Evolutionary conservation across 768 basidiomycete genomes (phyloP), one percentile per base, ranked within the genome.

Genomic region (Pleurotus tuoliensis): DNA sequence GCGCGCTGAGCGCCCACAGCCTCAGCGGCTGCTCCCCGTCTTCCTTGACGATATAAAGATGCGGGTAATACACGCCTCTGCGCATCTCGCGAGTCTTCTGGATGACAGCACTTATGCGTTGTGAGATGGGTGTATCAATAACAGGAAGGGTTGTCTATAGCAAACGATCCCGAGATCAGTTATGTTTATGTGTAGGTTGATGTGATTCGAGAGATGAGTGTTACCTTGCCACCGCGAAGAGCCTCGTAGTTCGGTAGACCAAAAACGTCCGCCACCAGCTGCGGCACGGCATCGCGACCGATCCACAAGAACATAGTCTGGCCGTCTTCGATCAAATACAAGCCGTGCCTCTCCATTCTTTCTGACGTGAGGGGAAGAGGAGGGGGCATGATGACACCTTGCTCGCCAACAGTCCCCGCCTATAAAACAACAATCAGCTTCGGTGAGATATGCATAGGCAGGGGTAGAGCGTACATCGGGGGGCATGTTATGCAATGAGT

Each of bases 301-400:
- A 99, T 84, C 89, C 93, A 98, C 47, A 98, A 78, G 85, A 99
- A 98, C 66, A 99, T 92, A 18, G 91, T 95, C 71, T 98, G 97
- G 1, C 91, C 92, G 69, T 98, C 96, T 71, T 98, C 97, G 62
- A 99, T 97, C 60, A 99, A 72, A 83, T 88, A 98, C 55, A 99
- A 77, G 57, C 97, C 97, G 64, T 98, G 94, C 49, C 95, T 80
- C 71, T 98, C 95, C 53, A 99, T 77, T 39, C 94, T 81, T 71
- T 98, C 96, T n/a, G 92, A 94, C 1, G 94, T 95, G 57, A 94
- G 82, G 22, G 96, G 95, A 4, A 97, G 76, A 3, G 92, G 82
- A 1, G 87, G 85, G 1, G 97, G 97, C 69, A 98, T 76, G 60
- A 95, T 84, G 30, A 97, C 79, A 54, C 97, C 96, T 4, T 84